Conservation (phyloP, 164 flowering plant genomes). For the Taxillus chinensis region DNA sequence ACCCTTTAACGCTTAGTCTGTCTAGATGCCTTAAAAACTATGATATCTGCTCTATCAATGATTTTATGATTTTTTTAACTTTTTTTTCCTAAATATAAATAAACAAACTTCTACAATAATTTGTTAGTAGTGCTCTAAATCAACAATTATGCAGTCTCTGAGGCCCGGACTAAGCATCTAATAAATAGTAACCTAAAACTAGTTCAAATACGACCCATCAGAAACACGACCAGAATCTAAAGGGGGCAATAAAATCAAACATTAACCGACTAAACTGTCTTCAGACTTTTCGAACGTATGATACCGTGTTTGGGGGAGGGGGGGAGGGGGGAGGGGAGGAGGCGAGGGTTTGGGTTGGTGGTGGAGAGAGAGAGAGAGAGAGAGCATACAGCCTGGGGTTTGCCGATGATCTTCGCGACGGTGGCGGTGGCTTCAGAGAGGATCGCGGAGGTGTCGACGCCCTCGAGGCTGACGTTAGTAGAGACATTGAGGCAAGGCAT, state of each 20-base stretch:
- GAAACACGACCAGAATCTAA: no score
- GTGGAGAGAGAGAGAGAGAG: constrained; percentile 10
- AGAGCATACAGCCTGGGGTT: constrained; percentile 50
- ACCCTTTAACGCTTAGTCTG: no score
- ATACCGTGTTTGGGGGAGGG: background rate
- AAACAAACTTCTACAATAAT: no score
- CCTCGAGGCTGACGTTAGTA: constrained; percentile 69
- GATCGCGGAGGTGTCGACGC: constrained; percentile 60
- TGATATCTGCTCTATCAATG: no score
- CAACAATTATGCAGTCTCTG: no score
- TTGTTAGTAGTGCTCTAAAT: no score
- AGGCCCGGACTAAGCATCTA: no score
- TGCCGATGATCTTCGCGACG: constrained; percentile 69
- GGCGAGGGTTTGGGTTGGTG: background rate
- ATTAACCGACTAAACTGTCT: background rate
- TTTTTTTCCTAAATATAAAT: no score
- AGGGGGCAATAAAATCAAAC: background rate
- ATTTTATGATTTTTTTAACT: no score
- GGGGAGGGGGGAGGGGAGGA: background rate
- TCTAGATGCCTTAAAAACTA: no score
- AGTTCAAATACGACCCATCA: no score
- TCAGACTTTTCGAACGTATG: background rate
- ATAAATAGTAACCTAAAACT: no score
- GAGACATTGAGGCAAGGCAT: constrained; percentile 84
- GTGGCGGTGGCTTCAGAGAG: constrained; percentile 35